Base-by-base conservation (phyloP, 2,329 filamentous ascomycete genomes). In the Cryphonectria radicalis region DNA sequence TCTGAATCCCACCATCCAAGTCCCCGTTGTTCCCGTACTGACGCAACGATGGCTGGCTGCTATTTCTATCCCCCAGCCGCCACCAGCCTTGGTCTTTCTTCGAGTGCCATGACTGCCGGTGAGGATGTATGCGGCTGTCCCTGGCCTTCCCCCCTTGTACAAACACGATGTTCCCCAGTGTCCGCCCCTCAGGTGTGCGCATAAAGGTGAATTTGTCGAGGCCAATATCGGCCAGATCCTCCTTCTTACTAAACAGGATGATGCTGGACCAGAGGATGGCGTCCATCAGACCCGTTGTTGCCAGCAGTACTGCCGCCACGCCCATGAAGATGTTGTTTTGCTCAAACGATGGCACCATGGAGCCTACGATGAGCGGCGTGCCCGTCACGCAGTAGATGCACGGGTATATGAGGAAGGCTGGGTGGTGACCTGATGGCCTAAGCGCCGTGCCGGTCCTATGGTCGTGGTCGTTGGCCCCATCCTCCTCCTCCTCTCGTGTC, bases 381-480 rank as follows among this genome's bases (percentile, higher is more conserved):
- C 91, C 93, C 77, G 91, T 91, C n/a, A 91, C 75, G 8, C 92
- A 84, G 77, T 93, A 93, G 73, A 92, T 90, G 74, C 91, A 76
- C 0, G 91, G 91, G 72, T 93, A 93, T 10, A 91, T 83, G 42
- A 92, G 88, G 73, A 92, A 89, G 11, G 88, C 84, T 6, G 84
- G 84, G 72, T 87, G 84, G 72, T 81, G 81, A 1, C 79, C 77
- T 1, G 77, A 79, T 0, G 77, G 75, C 10, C 76, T 76, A 32
- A 79, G 72, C 5, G 75, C 76, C 71, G 77, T 79, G 74, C 68
- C 65, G 37, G 60, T 74, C 55, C 60, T 73, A 43, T 73, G 72
- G 46, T 70, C 63, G 25, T 62, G 62, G 4, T 66, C 62, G 68
- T 59, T 35, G 53, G 67, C 37, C 62, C 57, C 22, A n/a, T 22